Conservation (phyloP, 345 rosid species). For the Populus simonii region DNA sequence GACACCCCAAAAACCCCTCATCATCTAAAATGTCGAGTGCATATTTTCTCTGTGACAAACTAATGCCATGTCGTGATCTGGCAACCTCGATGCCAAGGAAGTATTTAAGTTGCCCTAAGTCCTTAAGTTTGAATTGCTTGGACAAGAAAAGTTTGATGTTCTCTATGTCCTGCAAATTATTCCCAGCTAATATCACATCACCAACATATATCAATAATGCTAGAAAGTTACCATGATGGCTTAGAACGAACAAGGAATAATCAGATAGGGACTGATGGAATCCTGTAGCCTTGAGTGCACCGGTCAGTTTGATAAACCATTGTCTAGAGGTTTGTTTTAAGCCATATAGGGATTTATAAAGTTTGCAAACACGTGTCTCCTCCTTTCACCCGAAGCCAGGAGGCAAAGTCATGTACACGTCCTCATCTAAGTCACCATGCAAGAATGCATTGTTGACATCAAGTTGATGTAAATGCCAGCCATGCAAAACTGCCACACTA, state of each 20-base stretch:
- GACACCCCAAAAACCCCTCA: no score
- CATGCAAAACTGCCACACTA: no score
- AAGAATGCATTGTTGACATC: no score
- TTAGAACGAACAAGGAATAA: not conserved
- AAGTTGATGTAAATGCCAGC: no score
- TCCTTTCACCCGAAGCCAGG: fast-evolving
- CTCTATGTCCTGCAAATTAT: conserved; percentile 1
- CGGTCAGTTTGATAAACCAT: not conserved
- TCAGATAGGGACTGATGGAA: not conserved
- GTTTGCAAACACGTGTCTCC: not conserved
- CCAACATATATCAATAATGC: not conserved
- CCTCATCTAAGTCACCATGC: no score
- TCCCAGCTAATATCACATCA: not conserved
- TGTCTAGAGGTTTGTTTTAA: not conserved
- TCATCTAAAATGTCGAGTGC: not conserved
- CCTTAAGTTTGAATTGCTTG: not conserved
- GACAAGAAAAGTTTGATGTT: not conserved
- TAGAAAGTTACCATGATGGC: not conserved
- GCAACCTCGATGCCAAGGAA: not conserved
- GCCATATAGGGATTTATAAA: not conserved
- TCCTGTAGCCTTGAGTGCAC: not conserved
- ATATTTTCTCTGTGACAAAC: not conserved
- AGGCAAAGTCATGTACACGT: not conserved
- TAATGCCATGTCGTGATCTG: not conserved
- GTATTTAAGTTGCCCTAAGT: not conserved